A percentile compares a stretch with the other conserved stretches of the same genome.
Evolutionary conservation across 1,284 basidiomycete genomes (phyloP).

Genomic region (Phellopilus nigrolimitatus): DNA sequence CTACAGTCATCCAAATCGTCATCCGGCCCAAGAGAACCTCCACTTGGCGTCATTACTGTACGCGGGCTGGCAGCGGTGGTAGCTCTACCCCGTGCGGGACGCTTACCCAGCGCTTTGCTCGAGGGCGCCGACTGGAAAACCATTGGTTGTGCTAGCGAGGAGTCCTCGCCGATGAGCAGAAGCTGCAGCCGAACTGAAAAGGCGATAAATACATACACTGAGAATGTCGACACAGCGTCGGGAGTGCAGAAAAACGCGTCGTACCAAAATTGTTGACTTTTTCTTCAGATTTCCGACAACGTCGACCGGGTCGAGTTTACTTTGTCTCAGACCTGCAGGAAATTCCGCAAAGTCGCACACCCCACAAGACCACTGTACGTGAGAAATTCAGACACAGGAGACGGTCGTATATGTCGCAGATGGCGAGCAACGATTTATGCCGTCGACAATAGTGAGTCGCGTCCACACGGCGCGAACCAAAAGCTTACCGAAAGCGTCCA

Average conservation of each 20-base stretch:
- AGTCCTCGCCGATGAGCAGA: background rate
- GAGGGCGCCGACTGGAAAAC: conserved; percentile 9
- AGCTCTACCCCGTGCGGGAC: conserved; percentile 9
- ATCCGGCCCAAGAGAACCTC: conserved; percentile 1
- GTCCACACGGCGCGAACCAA: too few relatives aligned
- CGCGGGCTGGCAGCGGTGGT: background rate
- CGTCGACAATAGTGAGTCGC: too few relatives aligned
- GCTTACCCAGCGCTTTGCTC: conserved; percentile 16
- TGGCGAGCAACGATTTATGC: too few relatives aligned
- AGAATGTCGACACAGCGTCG: background rate
- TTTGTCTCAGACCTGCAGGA: conserved; percentile 1
- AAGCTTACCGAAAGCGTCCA: too few relatives aligned
- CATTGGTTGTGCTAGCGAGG: background rate
- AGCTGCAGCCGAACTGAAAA: too few relatives aligned
- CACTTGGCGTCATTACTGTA: conserved; percentile 5
- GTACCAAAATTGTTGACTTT: background rate
- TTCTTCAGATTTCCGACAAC: background rate
- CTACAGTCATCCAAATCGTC: conserved; percentile 7
- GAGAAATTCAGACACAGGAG: too few relatives aligned
- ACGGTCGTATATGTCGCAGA: too few relatives aligned
- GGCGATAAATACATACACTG: too few relatives aligned
- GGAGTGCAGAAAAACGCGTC: background rate
- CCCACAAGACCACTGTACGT: too few relatives aligned
- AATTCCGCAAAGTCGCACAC: too few relatives aligned
- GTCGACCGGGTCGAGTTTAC: background rate